phyloP scores from a whole-genome alignment of 768 basidiomycete genomes.

The Podaxis sp. region DNA sequence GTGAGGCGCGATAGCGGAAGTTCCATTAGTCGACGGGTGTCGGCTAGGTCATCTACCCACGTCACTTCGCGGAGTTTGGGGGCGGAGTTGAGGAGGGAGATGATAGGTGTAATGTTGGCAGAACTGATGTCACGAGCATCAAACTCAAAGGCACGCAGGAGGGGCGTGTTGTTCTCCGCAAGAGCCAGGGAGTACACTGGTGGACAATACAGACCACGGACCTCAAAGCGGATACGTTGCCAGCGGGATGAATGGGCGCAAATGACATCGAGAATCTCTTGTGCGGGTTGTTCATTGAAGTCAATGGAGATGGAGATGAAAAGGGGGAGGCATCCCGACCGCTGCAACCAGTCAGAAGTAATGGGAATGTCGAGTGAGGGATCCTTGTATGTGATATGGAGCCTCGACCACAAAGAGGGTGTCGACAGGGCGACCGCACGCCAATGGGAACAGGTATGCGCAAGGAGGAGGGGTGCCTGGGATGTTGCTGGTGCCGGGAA shows the following conservation, averaged over 20 bases:
- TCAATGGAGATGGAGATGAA: slow-evolving; percentile 32
- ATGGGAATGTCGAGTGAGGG: slow-evolving; percentile 26
- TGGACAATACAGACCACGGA: slow-evolving; percentile 31
- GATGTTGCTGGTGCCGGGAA: slow-evolving; percentile 26
- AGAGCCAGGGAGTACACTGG: slow-evolving; percentile 30
- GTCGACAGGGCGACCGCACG: slow-evolving; percentile 26
- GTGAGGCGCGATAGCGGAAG: slow-evolving; percentile 29
- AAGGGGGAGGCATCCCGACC: slow-evolving; percentile 26
- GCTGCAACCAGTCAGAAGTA: slow-evolving; percentile 28
- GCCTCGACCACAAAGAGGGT: slow-evolving; percentile 28
- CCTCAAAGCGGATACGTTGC: slow-evolving; percentile 33
- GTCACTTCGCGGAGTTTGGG: slow-evolving; percentile 29
- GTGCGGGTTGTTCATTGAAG: slow-evolving; percentile 31
- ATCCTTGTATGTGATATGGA: slow-evolving; percentile 33
- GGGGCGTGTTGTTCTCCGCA: slow-evolving; percentile 25
- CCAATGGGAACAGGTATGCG: slow-evolving; percentile 29
- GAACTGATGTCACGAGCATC: slow-evolving; percentile 32
- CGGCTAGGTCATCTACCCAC: slow-evolving; percentile 35
- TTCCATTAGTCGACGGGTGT: slow-evolving; percentile 29
- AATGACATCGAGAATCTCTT: slow-evolving; percentile 30
- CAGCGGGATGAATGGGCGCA: slow-evolving; percentile 29
- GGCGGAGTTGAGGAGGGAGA: slow-evolving; percentile 26
- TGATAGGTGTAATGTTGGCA: slow-evolving; percentile 30
- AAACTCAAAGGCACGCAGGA: slow-evolving; percentile 32
- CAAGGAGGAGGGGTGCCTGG: slow-evolving; percentile 29